Evolutionary conservation across 768 basidiomycete genomes (phyloP).

Genomic region (Lactarius hengduanensis): DNA sequence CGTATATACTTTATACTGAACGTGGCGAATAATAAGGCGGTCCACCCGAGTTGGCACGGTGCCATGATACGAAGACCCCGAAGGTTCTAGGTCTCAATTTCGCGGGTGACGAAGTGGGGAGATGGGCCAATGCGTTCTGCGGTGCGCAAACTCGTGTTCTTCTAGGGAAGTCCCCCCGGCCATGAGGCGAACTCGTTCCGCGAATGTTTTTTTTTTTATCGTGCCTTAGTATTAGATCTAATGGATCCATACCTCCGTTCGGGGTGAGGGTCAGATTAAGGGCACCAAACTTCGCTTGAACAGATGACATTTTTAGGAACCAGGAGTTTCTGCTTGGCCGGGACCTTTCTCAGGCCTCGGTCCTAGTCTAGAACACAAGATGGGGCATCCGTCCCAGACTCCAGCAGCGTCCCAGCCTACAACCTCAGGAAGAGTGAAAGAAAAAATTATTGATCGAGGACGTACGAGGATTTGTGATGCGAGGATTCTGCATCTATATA

Average conservation of each 20-base stretch:
- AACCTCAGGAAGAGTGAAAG: background rate
- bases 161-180: background rate
- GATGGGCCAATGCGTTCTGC: background rate
- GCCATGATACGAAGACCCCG: background rate
- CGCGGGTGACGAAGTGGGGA: background rate
- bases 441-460: background rate
- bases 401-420: background rate
- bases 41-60: background rate
- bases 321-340: background rate
- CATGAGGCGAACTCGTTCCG: background rate
- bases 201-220: background rate
- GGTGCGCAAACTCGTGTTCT: background rate
- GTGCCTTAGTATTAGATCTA: background rate
- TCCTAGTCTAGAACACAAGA: background rate
- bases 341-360: background rate
- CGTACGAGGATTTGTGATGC: background rate
- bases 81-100: background rate
- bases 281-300: background rate
- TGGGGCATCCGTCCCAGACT: background rate
- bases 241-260: background rate
- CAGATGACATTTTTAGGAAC: background rate
- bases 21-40: no score
- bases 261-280: background rate
- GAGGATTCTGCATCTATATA: background rate
- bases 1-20: background rate